Evolutionary conservation across 2,329 filamentous ascomycete genomes (phyloP), one percentile per base, ranked within the genome.

Genomic region (Stromatinia cepivora): DNA sequence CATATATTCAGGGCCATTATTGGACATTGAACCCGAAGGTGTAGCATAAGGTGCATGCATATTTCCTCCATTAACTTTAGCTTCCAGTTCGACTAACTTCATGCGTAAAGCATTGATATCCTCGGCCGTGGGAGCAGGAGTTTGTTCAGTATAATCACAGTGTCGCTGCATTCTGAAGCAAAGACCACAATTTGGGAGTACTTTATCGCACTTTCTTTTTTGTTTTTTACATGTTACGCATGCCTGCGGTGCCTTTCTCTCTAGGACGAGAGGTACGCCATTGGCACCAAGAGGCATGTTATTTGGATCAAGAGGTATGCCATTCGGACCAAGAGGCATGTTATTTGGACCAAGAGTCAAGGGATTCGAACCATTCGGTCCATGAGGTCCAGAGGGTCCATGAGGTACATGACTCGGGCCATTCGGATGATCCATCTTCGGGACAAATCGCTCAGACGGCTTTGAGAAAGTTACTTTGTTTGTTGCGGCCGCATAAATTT

Each of bases 201-300:
- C 74, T 76, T 86, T 86, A 79, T 84, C 81, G 74, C 84, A 86
- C 78, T 81, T 83, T 56, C 84, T 79, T 77, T 86, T 86, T 75
- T 85, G 81, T 71, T 80, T 81, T 48, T 80, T 77, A 74, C 82
- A 84, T 42, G 81, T 77, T 56, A 78, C 71, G 72, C 82, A 84
- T 69, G 82, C 82, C 75, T 82, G 81, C 22, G 76, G 71, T 25
- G 82, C 80, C 67, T 77, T 79, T 34, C 64, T 73, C 11, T 69
- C 46, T 42, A 42, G 39, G 39, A 42, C 15, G 28, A 58, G 54
- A 58, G 34, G 54, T 11, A 58, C 25, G 34, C 54, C 54, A 58
- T 39, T 57, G 11, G 54, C 34, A 22, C 50, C 50, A 53, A 11
- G 10, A 2, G n/a, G 50, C 31, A 31, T 31, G 31, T 31, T 31